These are phyloP conservation scores for Angophora floribunda DNA, from an alignment of 345 rosid species.

Conservation along the genomic window DNA sequence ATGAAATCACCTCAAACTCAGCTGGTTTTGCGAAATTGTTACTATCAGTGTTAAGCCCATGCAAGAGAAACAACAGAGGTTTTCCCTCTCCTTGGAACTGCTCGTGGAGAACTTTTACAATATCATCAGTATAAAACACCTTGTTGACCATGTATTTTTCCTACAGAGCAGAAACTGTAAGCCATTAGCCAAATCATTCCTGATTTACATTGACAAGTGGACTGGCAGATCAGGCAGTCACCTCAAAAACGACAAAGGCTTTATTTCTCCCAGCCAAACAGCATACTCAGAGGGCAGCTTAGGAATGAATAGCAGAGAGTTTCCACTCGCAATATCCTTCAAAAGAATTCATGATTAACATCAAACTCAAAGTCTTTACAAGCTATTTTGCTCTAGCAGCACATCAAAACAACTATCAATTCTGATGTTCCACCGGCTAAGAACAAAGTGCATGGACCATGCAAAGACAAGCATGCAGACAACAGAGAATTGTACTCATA, in stretches of 20 bases:
- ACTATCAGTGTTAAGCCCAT: slow-evolving; percentile 90
- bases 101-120: slow-evolving; percentile 38
- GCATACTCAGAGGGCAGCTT: slow-evolving; percentile 77
- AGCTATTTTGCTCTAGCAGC: background rate
- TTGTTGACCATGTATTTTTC: slow-evolving; percentile 61
- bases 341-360: background rate
- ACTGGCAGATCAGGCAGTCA: slow-evolving; percentile 1
- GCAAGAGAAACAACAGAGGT: slow-evolving; percentile 63
- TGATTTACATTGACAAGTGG: background rate
- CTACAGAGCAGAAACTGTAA: slow-evolving; percentile 25
- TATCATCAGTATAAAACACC: slow-evolving; percentile 68
- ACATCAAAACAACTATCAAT: background rate
- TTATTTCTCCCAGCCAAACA: slow-evolving; percentile 89
- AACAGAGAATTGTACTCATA: background rate
- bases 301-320: slow-evolving; percentile 76
- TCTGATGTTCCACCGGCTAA: background rate
- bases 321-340: slow-evolving; percentile 77
- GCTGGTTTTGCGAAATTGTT: slow-evolving; percentile 77
- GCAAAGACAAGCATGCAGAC: background rate
- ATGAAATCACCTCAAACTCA: slow-evolving; percentile 50
- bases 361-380: background rate
- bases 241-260: slow-evolving; percentile 60
- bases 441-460: background rate
- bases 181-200: background rate
- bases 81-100: slow-evolving; percentile 44